Conservation (phyloP, 2,329 filamentous ascomycete species). For the Chalaropsis ovoidea region DNA sequence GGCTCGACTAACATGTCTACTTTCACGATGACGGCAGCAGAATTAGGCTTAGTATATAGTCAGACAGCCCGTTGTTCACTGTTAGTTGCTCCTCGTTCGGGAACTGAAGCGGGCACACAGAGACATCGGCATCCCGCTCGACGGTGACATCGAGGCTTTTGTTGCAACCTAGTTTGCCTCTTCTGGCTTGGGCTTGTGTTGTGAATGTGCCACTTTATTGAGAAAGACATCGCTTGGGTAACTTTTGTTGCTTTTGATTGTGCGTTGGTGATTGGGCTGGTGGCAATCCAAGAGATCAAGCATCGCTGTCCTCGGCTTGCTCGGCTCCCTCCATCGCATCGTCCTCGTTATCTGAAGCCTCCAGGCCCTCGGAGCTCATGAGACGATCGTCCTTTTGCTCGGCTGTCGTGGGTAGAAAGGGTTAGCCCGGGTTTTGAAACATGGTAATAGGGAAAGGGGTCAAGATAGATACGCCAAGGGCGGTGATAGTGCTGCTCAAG, state of each 20-base stretch:
- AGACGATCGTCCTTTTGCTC: slow-evolving; percentile 58
- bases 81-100: neutral
- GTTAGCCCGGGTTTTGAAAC: slow-evolving; percentile 20
- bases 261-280: too few species aligned
- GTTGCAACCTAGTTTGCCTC: too few species aligned
- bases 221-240: neutral
- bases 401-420: slow-evolving; percentile 35
- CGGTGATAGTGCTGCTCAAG: slow-evolving; percentile 14
- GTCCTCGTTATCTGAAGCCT: slow-evolving; percentile 50
- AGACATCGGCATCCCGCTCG: neutral
- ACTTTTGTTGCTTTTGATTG: neutral
- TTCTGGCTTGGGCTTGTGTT: neutral
- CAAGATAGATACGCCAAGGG: neutral
- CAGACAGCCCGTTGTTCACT: neutral
- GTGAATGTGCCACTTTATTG: neutral
- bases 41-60: neutral
- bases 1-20: neutral
- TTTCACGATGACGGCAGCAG: neutral
- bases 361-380: slow-evolving; percentile 57
- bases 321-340: slow-evolving; percentile 41
- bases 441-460: neutral
- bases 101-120: neutral
- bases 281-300: neutral
- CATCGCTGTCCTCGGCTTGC: slow-evolving; percentile 31
- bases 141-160: neutral